phyloP scores from a whole-genome alignment of 1,139 yeast species.

The Pichia sp. region DNA sequence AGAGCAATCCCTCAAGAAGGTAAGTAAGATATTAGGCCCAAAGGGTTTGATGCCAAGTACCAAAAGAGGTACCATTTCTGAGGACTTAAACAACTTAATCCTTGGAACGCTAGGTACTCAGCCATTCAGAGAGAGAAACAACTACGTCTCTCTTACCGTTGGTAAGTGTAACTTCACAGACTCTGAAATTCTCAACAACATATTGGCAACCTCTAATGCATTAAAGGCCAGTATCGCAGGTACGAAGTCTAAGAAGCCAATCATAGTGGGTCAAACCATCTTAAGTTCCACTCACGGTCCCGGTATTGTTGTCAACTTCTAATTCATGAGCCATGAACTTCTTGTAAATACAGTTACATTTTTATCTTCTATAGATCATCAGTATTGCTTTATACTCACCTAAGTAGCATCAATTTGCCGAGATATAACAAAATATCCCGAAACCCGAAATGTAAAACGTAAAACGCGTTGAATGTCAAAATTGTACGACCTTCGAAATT shows the following conservation, averaged over 20 bases:
- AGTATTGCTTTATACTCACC: no score
- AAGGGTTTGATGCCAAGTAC: constrained; percentile 82
- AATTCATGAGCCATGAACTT: no score
- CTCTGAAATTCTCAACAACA: constrained; percentile 63
- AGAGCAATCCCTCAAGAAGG: constrained; percentile 45
- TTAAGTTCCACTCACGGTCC: constrained; percentile 77
- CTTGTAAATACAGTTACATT: no score
- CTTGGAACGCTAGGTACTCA: constrained; percentile 55
- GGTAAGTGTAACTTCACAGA: constrained; percentile 80
- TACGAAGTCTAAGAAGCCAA: constrained; percentile 58
- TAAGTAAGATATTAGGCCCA: constrained; percentile 82
- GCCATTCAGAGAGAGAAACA: constrained; percentile 64
- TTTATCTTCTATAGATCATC: no score
- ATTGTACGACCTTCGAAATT: no score
- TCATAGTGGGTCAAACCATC: constrained; percentile 62
- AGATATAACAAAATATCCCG: no score
- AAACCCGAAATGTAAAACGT: no score
- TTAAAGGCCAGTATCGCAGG: constrained; percentile 50
- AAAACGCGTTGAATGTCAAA: no score
- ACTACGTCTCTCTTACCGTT: constrained; percentile 57
- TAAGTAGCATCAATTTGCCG: no score
- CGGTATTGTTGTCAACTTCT: constrained; percentile 63
- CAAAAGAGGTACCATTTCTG: constrained; percentile 81
- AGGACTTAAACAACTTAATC: constrained; percentile 51
- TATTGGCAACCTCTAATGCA: constrained; percentile 62